Evolutionary conservation across 352 stramenopile species (phyloP), one percentile per base, ranked within the genome.

Genomic region (Globisporangium middletonii): DNA sequence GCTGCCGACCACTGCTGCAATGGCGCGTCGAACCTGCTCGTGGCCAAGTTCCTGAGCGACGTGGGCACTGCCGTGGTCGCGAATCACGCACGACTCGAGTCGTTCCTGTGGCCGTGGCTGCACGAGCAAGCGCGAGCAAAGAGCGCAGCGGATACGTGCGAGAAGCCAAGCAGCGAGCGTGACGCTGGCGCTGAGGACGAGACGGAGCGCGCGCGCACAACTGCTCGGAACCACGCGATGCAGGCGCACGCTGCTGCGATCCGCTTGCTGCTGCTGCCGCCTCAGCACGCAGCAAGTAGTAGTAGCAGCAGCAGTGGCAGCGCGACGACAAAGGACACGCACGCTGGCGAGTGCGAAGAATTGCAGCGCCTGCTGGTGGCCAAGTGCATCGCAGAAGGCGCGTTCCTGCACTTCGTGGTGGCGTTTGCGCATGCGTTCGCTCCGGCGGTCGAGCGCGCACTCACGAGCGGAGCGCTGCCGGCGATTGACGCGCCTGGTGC

Each of bases 41-140:
- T 73, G 23, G 81, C 81, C 49, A 78, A 79, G 53, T 88, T 91
- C 51, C 57, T 91, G 9, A 64, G 71, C 26, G 79, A 91, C 37
- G 48, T 86, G 43, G 66, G 69, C 13, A 60, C 70, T 23, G 15
- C 57, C 1, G 47, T 66, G 37, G 55, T 91, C 26, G 42, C 64
- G 27, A 77, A 73, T 1, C 47, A n/a, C 6, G 57, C 64, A 43
- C 69, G 72, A n/a, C 53, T 88, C 55, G 37, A 71, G 13, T 55
- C 43, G 16, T 86, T 89, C 52, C 15, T 91, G 18, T 80, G 82
- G 67, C 75, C 77, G 11, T 91, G 81, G 81, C 53, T 89, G 18
- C 26, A 55, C 8, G 51, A 53, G 1, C 58, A 64, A 37, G 45
- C 58, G 35, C 49, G 35, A 18, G 44, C 30, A 16, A 51, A 52